Percentiles rank a stretch among this genome's conserved stretches.
These are phyloP conservation scores for Phytopythium mirpurense DNA, from an alignment of 352 stramenopile genomes.

Conservation along the genomic window DNA sequence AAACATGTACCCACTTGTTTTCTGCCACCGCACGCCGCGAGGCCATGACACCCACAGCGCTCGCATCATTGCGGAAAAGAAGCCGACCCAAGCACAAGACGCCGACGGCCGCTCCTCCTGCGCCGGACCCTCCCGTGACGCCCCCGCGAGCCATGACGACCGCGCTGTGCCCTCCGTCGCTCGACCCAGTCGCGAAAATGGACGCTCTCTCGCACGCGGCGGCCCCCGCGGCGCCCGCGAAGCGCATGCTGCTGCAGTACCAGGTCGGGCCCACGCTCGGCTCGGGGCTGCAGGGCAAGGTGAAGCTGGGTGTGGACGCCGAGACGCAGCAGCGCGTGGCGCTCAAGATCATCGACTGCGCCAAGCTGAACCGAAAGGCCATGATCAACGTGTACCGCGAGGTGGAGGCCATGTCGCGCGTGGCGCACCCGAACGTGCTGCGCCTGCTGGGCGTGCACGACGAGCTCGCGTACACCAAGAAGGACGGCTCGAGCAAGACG, in stretches of 20 bases:
- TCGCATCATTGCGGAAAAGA: conserved; percentile 5
- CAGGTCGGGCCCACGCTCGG: conserved; percentile 77
- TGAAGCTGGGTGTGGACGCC: conserved; percentile 84
- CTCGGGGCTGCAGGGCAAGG: conserved; percentile 78
- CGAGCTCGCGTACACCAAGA: conserved; percentile 70
- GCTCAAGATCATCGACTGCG: conserved; percentile 89
- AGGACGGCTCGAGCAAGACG: conserved; percentile 62
- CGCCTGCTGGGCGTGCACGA: conserved; percentile 71
- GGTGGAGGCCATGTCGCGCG: conserved; percentile 86
- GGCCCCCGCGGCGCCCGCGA: conserved; percentile 4
- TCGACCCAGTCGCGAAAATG: conserved; percentile 25
- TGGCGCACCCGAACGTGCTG: conserved; percentile 80
- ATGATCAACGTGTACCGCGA: conserved; percentile 87
- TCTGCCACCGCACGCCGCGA: neutral
- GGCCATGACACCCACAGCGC: neutral
- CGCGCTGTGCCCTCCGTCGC: conserved; percentile 19
- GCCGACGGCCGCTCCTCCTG: no score
- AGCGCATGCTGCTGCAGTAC: conserved; percentile 69
- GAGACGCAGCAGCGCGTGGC: conserved; percentile 78
- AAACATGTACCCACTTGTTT: conserved; percentile 6
- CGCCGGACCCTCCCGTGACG: no score
- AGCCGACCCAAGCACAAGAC: neutral
- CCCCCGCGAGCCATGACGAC: conserved; percentile 15
- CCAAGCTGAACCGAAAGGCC: conserved; percentile 74
- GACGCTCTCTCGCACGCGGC: conserved; percentile 15